phyloP scores from a whole-genome alignment of 106 monocot genomes.

The Xerophyta viscosa region DNA sequence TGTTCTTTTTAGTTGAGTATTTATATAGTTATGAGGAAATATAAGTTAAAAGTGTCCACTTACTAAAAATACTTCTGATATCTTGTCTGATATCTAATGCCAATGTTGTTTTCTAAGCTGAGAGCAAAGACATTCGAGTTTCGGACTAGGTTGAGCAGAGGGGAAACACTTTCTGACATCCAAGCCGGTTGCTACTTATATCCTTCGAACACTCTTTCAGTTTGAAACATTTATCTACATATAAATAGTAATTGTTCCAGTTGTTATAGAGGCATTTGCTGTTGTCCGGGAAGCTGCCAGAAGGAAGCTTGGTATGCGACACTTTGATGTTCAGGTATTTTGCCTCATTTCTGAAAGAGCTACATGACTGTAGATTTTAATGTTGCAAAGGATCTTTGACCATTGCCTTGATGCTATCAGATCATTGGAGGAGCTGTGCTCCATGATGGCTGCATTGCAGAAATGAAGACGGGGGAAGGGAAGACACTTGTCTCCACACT shows the following conservation, averaged over 20 bases:
- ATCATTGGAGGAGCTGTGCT: conserved; percentile 98
- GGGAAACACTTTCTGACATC: conserved; percentile 81
- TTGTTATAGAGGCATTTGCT: conserved; percentile 82
- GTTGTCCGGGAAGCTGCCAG: conserved; percentile 91
- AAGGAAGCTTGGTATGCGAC: conserved; percentile 92
- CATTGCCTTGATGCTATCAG: conserved; percentile 30
- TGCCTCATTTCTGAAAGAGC: too few relatives aligned
- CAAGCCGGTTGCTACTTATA: conserved; percentile 56
- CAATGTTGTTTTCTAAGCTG: conserved; percentile 26
- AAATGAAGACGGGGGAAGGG: conserved; percentile 99
- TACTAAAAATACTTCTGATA: too few relatives aligned
- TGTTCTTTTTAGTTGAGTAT: too few relatives aligned
- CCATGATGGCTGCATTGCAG: conserved; percentile 97
- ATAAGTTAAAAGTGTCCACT: too few relatives aligned
- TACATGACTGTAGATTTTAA: too few relatives aligned
- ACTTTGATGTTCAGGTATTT: conserved; percentile 95
- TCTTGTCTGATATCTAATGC: not conserved
- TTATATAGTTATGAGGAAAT: too few relatives aligned
- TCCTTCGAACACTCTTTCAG: not conserved
- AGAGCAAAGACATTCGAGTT: conserved; percentile 71
- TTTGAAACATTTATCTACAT: not conserved
- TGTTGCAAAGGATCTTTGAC: too few relatives aligned
- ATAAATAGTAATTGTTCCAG: not conserved
- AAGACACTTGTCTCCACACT: conserved; percentile 97
- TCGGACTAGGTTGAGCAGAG: conserved; percentile 46